A percentile compares a stretch with the other conserved stretches of the same genome.
Evolutionary conservation across 495 filamentous ascomycete species (phyloP).

Genomic region (Xylaria cubensis): DNA sequence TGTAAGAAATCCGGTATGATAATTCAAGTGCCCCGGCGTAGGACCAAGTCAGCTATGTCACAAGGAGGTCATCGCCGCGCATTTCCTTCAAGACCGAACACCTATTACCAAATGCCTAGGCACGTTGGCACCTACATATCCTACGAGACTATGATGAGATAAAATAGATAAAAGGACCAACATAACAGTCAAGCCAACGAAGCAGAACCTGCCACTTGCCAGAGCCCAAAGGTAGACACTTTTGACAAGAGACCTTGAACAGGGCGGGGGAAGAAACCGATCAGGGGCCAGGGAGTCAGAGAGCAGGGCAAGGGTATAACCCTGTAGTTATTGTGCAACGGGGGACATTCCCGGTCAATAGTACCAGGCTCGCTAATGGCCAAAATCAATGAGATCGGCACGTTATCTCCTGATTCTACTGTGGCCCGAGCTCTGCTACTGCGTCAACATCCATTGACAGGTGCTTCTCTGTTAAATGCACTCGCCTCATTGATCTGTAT

Average conservation of each 20-base stretch:
- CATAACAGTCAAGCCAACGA: constrained; percentile 1
- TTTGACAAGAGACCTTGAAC: neutral
- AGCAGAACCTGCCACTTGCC: neutral
- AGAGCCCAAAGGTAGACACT: too few species aligned
- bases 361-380: constrained; percentile 27
- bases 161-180: constrained; percentile 13
- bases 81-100: neutral
- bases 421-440: constrained; percentile 20
- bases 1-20: constrained; percentile 29
- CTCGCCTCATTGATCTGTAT: constrained; percentile 23
- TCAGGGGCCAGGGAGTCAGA: constrained; percentile 18
- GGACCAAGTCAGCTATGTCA: constrained; percentile 10
- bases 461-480: constrained; percentile 20
- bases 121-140: neutral
- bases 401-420: constrained; percentile 17
- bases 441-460: constrained; percentile 24
- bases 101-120: neutral
- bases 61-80: constrained; percentile 3
- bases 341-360: constrained; percentile 30
- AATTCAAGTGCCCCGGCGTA: constrained; percentile 10
- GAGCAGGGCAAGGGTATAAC: constrained; percentile 10
- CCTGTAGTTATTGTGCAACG: constrained; percentile 20
- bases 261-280: constrained; percentile 16
- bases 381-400: constrained; percentile 23
- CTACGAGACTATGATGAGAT: neutral